Evolutionary conservation across 2,329 filamentous ascomycete species (phyloP).

Genomic region (Colletotrichum euphorbiae): DNA sequence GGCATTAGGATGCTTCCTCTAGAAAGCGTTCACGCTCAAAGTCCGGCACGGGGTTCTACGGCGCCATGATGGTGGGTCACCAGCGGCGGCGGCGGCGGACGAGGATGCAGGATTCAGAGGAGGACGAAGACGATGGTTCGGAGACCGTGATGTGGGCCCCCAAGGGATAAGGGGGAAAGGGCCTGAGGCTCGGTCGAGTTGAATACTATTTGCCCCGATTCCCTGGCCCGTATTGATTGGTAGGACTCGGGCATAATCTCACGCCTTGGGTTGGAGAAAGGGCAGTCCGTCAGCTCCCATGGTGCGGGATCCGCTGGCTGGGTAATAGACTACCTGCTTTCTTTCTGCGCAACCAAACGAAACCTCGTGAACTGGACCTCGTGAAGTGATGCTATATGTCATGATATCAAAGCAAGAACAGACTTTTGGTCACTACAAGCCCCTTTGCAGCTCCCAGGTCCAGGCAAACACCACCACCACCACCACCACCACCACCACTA

Average conservation of each 20-base stretch:
- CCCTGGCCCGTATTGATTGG: not conserved
- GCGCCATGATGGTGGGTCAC: no score
- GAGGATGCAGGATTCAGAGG: no score
- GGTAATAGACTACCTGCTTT: constrained; percentile 30
- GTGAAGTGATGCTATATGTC: not conserved
- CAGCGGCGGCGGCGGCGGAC: no score
- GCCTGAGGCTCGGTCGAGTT: not conserved
- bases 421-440: no score
- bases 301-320: not conserved
- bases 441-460: no score
- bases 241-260: not conserved
- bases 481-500: no score
- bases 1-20: constrained; percentile 29
- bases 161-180: no score
- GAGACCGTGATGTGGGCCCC: no score
- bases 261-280: not conserved
- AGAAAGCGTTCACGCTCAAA: not conserved
- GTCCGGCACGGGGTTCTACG: not conserved
- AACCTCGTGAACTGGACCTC: not conserved
- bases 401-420: no score
- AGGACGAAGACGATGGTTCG: no score
- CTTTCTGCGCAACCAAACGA: constrained; percentile 8
- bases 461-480: no score
- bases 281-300: not conserved
- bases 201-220: not conserved